Conservation (phyloP, 2,329 filamentous ascomycete genomes). For the Myotisia sp. region DNA sequence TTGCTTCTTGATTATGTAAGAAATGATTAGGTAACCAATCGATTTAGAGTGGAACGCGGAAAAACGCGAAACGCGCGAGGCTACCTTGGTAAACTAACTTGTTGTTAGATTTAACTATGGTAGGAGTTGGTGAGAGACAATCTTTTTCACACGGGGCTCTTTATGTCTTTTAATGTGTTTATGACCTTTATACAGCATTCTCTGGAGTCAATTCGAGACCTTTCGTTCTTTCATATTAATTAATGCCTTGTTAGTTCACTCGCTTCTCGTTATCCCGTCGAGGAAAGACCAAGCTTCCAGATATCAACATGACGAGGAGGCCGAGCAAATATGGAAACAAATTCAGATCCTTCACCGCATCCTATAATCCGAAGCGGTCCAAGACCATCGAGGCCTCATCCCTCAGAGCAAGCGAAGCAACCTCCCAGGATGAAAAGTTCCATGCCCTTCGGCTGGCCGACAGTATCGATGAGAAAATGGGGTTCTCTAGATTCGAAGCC, state of each 20-base stretch:
- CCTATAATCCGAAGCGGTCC: slow-evolving; percentile 40
- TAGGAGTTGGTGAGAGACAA: neutral
- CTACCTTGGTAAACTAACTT: no score
- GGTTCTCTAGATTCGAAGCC: slow-evolving; percentile 80
- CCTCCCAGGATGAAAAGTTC: slow-evolving; percentile 82
- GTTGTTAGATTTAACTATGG: no score
- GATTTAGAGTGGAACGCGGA: slow-evolving; percentile 7
- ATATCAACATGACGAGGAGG: slow-evolving; percentile 34
- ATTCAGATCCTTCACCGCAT: slow-evolving; percentile 30
- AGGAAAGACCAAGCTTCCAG: slow-evolving; percentile 6
- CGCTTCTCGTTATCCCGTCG: slow-evolving; percentile 8
- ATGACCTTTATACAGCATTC: neutral
- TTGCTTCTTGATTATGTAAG: no score
- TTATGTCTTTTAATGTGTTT: neutral
- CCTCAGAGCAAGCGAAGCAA: slow-evolving; percentile 62
- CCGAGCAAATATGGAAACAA: slow-evolving; percentile 53
- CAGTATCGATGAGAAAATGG: slow-evolving; percentile 87
- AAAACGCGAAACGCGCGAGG: slow-evolving; percentile 7
- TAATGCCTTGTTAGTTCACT: neutral
- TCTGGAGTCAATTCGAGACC: neutral
- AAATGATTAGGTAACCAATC: no score
- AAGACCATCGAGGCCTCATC: slow-evolving; percentile 70
- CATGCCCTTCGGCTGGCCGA: slow-evolving; percentile 73
- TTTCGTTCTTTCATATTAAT: slow-evolving; percentile 1
- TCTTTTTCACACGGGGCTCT: neutral